Base-by-base conservation (phyloP, 257 asterid genomes). In the Capsicum pubescens region DNA sequence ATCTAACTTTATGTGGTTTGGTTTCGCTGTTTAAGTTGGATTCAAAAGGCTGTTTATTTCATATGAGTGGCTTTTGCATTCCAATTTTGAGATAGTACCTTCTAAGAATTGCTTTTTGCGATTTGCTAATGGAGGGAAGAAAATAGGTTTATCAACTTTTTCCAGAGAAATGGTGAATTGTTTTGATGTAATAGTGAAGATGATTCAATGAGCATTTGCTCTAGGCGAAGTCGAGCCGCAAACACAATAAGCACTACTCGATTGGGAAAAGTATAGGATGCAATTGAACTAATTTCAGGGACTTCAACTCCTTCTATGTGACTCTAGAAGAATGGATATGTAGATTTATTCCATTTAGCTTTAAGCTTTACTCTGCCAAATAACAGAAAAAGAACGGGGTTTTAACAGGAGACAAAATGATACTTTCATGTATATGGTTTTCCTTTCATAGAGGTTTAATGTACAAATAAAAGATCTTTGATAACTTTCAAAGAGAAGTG, bases 111-210 rank as follows among this genome's bases (percentile, higher is more conserved):
- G 39, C 3, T 19, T 61, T 71, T 71, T 6, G 57, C 36, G n/a
- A 16, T 71, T 44, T 44, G 79, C 14, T 21, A 26, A 1, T 21
- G 69, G 39, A 61, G 15, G 36, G 15, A 3, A 17, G 8, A 15
- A 59, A n/a, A 7, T 59, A 59, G 66, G 8, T 59, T 59, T 17
- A 59, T 59, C 66, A 7, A 59, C 12, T 59, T 17, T 59, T 17
- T 15, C 7, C 32, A 59, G 66, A 59, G 66, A 61, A 19, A 21
- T 19, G 10, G 36, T 61, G 79, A 46, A 71, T 71, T 71, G 58
- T n/a, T 71, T 17, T 71, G 58, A 71, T 46, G 19, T 46, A 71
- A 11, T n/a, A 46, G 79, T 71, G 79, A 46, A 17, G 79, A 71
- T 6, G 79, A 71, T 39, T 46, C 58, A n/a, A 71, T 9, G 58